Evolutionary conservation across 140 eudicot species (phyloP), one percentile per base, ranked within the genome.

Genomic region (Senecio squalidus): DNA sequence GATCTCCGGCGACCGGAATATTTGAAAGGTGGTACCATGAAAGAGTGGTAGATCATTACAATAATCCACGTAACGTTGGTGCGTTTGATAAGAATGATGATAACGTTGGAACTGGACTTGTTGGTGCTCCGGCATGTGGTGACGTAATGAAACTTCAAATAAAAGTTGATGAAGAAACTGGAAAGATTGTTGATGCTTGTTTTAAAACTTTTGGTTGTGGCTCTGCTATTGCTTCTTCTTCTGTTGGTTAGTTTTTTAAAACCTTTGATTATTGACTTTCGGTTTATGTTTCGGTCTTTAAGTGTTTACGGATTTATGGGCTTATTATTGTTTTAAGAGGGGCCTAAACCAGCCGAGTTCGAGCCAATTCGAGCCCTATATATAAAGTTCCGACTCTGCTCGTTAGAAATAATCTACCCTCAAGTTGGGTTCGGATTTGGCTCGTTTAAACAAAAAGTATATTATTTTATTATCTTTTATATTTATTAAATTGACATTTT

Each of bases 101-200:
- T 3, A 57, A 67, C n/a, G 95, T 89, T 7, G 97, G 97, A 1
- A 89, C 97, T 26, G 97, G 97, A 1, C 86, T 89, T 3, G 97
- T 89, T 4, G 97, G 97, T 31, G 95, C 97, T 0, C 97, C 95
- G 44, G 97, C 97, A 23, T 89, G 97, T 31, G 97, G 97, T 22
- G 97, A 89, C 58, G 97, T 89, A 4, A 89, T 89, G 97, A 89
- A 89, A 77, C 82, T 89, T 15, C 97, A 89, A 63, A 84, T 88
- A 6, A 84, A 72, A 77, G 91, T 88, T 5, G 94, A 88, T 55
- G 85, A 84, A 14, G 25, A 79, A 48, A 80, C 78, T 4, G 96
- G 96, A 1, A 81, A 88, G 73, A 81, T 88, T 6, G 73, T 68
- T 0, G 96, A 88, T 65, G 96, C 96, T 55, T 74, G 95, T 28